Evolutionary conservation across 129 eudicot species (phyloP), one percentile per base, ranked within the genome.

Genomic region (Scalesia atractyloides): DNA sequence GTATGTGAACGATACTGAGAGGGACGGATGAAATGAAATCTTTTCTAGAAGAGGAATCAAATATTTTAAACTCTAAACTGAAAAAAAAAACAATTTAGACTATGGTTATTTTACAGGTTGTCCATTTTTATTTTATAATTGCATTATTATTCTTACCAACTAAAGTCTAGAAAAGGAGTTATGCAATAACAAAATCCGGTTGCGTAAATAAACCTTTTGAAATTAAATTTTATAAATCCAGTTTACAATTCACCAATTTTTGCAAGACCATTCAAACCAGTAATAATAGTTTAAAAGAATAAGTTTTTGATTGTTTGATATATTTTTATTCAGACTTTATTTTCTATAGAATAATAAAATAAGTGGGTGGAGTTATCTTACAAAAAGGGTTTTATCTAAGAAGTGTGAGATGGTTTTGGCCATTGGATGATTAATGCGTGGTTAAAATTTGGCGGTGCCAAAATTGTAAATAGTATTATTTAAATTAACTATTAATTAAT

Each of bases 31-130:
- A 70, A 70, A 17, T 71, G 39, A 63, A 44, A 44, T 41, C 16
- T 9, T 78, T 70, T 78, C 73, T 78, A 71, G 77, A 78, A 71
- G 41, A 70, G 46, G 34, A 12, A 50, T 36, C 64, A 61, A 60
- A 60, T 77, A 67, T 30, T 44, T 76, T 36, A 13, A 47, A 58
- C 41, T 58, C 19, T 13, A 8, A 53, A 41, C 3, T 37, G 15
- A 7, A 74, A 50, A 44, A 16, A 59, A 49, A 7, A 68, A 46
- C 9, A 8, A 39, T 5, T 47, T 19, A 33, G 41, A 48, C 30
- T 33, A 9, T 34, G 70, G 3, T 34, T 66, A 57, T 76, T 68
- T 48, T 76, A 76, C 75, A 57, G 68, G 75, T 58, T 48, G 69
- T 76, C 62, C 46, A n/a, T 68, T 11, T 24, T 53, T n/a, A 7